A percentile compares a stretch with the other conserved stretches of the same genome.
Evolutionary conservation across 768 basidiomycete species (phyloP).

Genomic region (Strobilomyces confusus): DNA sequence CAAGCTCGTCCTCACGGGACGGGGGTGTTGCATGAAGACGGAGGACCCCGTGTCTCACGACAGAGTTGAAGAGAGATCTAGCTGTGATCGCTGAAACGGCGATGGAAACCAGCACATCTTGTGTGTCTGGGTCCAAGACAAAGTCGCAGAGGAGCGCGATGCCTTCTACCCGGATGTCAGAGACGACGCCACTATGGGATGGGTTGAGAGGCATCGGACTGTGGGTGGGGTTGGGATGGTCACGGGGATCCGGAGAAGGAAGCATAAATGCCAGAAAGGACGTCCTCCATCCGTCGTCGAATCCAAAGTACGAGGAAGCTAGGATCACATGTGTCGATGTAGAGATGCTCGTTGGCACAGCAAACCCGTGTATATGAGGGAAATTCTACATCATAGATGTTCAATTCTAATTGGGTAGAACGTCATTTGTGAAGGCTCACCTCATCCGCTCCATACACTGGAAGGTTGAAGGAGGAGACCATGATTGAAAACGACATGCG

Average conservation of each 20-base stretch:
- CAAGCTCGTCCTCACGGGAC: neutral
- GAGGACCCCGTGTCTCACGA: constrained; percentile 6
- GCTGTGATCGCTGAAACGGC: too few relatives aligned
- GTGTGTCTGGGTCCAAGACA: neutral
- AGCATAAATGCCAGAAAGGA: constrained; percentile 12
- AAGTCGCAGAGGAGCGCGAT: constrained; percentile 9
- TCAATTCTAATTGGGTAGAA: neutral
- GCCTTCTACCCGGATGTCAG: neutral
- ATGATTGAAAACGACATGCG: too few relatives aligned
- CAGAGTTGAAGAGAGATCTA: neutral
- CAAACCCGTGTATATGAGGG: too few relatives aligned
- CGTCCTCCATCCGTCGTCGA: constrained; percentile 4
- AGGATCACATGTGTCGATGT: constrained; percentile 21
- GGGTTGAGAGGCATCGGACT: neutral
- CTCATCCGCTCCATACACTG: neutral
- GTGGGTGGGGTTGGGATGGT: too few relatives aligned
- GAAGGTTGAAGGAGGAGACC: neutral
- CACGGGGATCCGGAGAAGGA: constrained; percentile 1
- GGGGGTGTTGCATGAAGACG: neutral
- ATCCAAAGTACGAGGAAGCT: neutral
- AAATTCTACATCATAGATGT: neutral
- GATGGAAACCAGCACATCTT: neutral
- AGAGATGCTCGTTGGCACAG: neutral
- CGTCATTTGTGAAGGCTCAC: neutral
- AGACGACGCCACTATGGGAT: constrained; percentile 12